phyloP scores from a whole-genome alignment of 2,329 filamentous ascomycete genomes.

The Calonectria multiphialidica region DNA sequence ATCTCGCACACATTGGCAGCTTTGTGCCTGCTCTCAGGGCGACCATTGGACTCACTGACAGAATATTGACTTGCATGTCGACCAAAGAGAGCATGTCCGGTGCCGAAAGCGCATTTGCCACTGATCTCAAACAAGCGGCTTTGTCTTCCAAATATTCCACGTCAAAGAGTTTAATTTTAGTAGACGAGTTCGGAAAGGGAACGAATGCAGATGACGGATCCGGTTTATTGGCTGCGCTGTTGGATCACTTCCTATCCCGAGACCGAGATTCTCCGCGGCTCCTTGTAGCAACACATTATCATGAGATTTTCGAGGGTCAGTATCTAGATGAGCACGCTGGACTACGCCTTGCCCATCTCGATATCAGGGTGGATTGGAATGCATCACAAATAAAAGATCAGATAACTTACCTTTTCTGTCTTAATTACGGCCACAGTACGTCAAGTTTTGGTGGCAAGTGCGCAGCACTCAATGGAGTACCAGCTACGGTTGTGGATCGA shows the following conservation, averaged over 20 bases:
- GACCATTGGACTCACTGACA: constrained; percentile 88
- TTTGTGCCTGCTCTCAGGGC: constrained; percentile 87
- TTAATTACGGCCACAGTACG: constrained; percentile 75
- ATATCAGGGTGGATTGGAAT: constrained; percentile 70
- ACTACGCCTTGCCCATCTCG: constrained; percentile 78
- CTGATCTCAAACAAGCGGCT: constrained; percentile 89
- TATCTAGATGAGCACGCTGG: constrained; percentile 63
- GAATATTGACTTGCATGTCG: constrained; percentile 87
- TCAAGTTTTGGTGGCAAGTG: constrained; percentile 90
- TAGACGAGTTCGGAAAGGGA: constrained; percentile 89
- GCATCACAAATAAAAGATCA: constrained; percentile 68
- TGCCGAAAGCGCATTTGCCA: constrained; percentile 74
- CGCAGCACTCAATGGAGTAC: constrained; percentile 88
- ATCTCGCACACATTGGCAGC: constrained; percentile 91
- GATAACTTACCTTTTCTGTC: constrained; percentile 80
- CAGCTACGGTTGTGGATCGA: constrained; percentile 76
- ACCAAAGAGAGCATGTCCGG: constrained; percentile 74
- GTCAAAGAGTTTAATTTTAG: constrained; percentile 81
- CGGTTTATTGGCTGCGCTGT: constrained; percentile 68
- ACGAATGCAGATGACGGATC: constrained; percentile 70
- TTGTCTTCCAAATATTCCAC: constrained; percentile 82
- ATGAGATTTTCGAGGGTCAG: constrained; percentile 78
- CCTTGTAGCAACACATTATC: constrained; percentile 72
- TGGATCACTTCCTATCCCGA: constrained; percentile 67
- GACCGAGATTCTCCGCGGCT: constrained; percentile 65